phyloP scores from a whole-genome alignment of 176 grass and related monocot species.

The Phragmites australis region DNA sequence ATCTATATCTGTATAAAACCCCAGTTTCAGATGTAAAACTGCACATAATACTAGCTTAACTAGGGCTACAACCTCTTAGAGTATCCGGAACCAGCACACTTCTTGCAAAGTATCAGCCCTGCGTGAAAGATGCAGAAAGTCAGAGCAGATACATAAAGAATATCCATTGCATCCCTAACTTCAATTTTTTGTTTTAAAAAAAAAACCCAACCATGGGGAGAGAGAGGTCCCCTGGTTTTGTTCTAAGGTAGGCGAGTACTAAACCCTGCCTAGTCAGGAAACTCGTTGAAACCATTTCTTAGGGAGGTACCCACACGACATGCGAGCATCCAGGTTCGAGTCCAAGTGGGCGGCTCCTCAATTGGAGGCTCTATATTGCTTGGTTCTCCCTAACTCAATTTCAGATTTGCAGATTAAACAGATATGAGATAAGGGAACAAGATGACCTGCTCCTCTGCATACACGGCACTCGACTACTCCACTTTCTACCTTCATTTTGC shows the following conservation, averaged over 20 bases:
- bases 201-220: too few relatives aligned
- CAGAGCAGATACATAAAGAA: background rate
- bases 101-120: conserved; percentile 94
- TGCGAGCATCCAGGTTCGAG: too few relatives aligned
- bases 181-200: too few relatives aligned
- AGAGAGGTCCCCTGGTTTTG: too few relatives aligned
- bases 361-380: too few relatives aligned
- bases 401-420: background rate
- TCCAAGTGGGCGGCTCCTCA: too few relatives aligned
- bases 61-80: conserved; percentile 69
- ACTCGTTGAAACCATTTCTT: too few relatives aligned
- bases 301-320: too few relatives aligned
- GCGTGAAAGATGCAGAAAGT: conserved; percentile 26
- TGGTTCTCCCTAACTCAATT: background rate
- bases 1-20: conserved; percentile 12
- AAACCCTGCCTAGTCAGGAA: too few relatives aligned
- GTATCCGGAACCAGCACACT: conserved; percentile 91
- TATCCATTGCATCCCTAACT: background rate
- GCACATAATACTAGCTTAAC: background rate
- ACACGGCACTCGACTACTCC: conserved; percentile 79
- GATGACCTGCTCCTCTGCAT: conserved; percentile 86
- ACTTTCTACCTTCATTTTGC: conserved; percentile 86
- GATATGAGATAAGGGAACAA: conserved; percentile 9
- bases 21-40: conserved; percentile 18
- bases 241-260: too few relatives aligned